Evolutionary conservation across 768 basidiomycete genomes (phyloP), one percentile per base, ranked within the genome.

Genomic region (Holtermanniella nyarrowii): DNA sequence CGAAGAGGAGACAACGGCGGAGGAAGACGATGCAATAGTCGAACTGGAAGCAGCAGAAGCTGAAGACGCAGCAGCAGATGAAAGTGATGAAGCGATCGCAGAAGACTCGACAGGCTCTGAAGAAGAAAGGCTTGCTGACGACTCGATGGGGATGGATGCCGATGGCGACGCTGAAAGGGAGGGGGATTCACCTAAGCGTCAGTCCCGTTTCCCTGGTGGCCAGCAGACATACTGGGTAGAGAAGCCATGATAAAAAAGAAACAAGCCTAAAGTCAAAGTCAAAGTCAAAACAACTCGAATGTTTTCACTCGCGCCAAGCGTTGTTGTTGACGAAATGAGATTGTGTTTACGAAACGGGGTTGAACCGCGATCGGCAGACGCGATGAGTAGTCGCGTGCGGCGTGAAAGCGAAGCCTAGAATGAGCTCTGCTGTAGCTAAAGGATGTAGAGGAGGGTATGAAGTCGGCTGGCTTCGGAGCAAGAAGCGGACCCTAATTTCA

Each of bases 151-250:
- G 37, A 40, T 20, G 44, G 46, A 26, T 22, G 26, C n/a, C 18
- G 55, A 52, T 42, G 41, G 31, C 12, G 50, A 52, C 24, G 49
- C 42, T 2, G 50, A 26, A 1, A 46, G 48, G 52, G 46, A 50
- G 23, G 44, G 49, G 24, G 52, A 46, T 20, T 41, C 44, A 16
- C n/a, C n/a, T n/a, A n/a, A n/a, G n/a, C n/a, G n/a, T n/a, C n/a
- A n/a, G n/a, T n/a, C n/a, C n/a, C n/a, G n/a, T n/a, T n/a, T n/a
- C n/a, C n/a, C n/a, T n/a, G n/a, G 24, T 53, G 24, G 40, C 16
- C 31, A 46, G 26, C 51, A 2, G 48, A 46, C 26, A 39, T 31
- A 40, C 44, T 23, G 52, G 50, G 31, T 46, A 47, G 52, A 44
- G 25, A 45, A 26, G 5, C 52, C 42, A 44, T 22, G 14, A 41